Conservation (phyloP, 768 basidiomycete species). For the Suillus sp. region DNA sequence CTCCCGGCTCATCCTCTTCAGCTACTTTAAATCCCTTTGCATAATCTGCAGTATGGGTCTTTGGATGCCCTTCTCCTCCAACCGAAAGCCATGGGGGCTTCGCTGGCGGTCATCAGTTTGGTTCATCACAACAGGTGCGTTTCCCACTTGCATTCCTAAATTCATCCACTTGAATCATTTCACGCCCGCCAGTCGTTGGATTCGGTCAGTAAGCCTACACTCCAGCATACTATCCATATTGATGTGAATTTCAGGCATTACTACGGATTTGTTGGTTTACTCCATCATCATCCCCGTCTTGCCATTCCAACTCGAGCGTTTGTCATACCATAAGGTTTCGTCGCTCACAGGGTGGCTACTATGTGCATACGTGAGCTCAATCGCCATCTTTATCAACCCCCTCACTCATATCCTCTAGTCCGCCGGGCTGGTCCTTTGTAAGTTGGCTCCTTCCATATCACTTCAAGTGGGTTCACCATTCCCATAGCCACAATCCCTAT, state of each 20-base stretch:
- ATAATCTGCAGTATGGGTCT: not conserved
- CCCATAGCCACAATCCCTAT: constrained; percentile 55
- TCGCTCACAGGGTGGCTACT: constrained; percentile 61
- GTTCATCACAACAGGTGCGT: constrained; percentile 51
- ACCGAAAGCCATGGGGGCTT: constrained; percentile 44
- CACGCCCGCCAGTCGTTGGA: constrained; percentile 42
- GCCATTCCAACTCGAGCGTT: constrained; percentile 58
- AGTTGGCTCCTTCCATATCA: constrained; percentile 18
- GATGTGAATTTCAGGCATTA: constrained; percentile 32
- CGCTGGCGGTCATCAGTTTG: constrained; percentile 60
- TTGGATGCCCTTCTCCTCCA: not conserved
- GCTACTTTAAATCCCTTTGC: constrained; percentile 16
- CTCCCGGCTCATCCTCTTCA: constrained; percentile 7
- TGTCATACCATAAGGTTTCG: constrained; percentile 49
- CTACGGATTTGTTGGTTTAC: constrained; percentile 60
- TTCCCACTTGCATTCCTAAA: too few species aligned
- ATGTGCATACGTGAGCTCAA: constrained; percentile 52
- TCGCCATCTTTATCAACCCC: not conserved
- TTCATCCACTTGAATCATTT: constrained; percentile 10
- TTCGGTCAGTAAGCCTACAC: constrained; percentile 40
- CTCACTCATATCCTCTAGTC: constrained; percentile 41
- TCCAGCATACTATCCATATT: not conserved
- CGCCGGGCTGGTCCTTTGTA: constrained; percentile 56
- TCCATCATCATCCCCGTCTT: constrained; percentile 64
- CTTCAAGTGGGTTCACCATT: constrained; percentile 10